A percentile compares a stretch with the other conserved stretches of the same genome.
Conservation (phyloP, 345 rosid species). For the Eucalyptus paniculata region DNA sequence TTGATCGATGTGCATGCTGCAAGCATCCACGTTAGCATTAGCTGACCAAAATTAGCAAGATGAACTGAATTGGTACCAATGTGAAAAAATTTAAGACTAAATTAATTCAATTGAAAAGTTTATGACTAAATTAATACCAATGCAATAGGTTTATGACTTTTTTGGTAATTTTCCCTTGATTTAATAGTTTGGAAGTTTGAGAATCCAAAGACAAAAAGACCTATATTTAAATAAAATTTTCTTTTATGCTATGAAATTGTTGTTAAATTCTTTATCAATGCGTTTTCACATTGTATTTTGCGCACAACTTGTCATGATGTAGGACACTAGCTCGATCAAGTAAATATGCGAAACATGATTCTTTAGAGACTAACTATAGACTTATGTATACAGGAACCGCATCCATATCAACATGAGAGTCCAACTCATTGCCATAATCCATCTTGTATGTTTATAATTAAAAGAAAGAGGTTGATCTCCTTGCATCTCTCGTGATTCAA, state of each 20-base stretch:
- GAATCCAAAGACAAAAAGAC: not conserved
- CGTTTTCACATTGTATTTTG: not conserved
- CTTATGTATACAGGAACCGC: not conserved
- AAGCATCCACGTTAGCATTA: too few relatives aligned
- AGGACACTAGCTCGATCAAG: not conserved
- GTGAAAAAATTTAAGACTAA: too few relatives aligned
- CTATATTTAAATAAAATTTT: not conserved
- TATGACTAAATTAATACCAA: rapidly evolving
- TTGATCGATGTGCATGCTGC: too few relatives aligned
- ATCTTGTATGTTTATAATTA: too few relatives aligned
- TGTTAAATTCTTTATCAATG: not conserved
- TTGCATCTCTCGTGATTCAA: too few relatives aligned
- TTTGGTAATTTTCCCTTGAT: too few relatives aligned
- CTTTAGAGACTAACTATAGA: not conserved
- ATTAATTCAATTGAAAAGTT: rapidly evolving
- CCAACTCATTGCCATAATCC: too few relatives aligned
- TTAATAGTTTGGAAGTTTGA: not conserved
- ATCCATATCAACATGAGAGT: not conserved
- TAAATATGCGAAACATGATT: not conserved
- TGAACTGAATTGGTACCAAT: rapidly evolving
- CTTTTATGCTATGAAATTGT: not conserved
- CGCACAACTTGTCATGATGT: not conserved
- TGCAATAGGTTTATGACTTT: too few relatives aligned
- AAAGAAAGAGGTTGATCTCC: too few relatives aligned
- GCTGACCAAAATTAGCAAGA: too few relatives aligned